phyloP scores from a whole-genome alignment of 2,329 filamentous ascomycete species.

The Ophiostoma ulmi region DNA sequence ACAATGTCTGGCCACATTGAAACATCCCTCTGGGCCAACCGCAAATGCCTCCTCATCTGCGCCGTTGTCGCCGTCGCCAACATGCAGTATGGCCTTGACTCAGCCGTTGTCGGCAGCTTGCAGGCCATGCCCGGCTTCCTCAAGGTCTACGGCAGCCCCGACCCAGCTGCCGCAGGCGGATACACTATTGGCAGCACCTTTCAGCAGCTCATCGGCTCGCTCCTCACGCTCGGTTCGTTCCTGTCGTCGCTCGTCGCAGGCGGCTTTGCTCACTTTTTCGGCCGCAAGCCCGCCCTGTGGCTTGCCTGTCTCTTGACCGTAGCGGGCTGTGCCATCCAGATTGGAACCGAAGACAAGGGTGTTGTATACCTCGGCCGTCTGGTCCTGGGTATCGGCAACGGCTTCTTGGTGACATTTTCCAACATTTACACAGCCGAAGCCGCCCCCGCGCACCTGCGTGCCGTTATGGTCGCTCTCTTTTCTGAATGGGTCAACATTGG shows the following conservation, averaged over 20 bases:
- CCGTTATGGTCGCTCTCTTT: constrained; percentile 27
- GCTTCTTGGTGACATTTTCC: constrained; percentile 43
- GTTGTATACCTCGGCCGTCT: constrained; percentile 45
- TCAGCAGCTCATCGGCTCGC: constrained; percentile 49
- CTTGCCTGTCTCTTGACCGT: constrained; percentile 43
- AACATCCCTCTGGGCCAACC: constrained; percentile 28
- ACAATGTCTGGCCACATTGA: constrained; percentile 17
- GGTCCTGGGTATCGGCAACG: constrained; percentile 41
- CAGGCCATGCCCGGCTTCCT: constrained; percentile 50
- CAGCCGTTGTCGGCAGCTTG: constrained; percentile 41
- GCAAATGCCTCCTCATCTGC: constrained; percentile 44
- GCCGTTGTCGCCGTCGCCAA: constrained; percentile 44
- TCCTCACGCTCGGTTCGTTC: constrained; percentile 48
- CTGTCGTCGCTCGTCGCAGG: constrained; percentile 46
- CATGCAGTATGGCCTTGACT: constrained; percentile 51
- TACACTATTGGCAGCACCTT: constrained; percentile 45
- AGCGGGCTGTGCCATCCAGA: constrained; percentile 42
- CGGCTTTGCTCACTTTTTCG: constrained; percentile 44
- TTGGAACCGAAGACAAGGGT: constrained; percentile 38
- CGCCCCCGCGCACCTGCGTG: constrained; percentile 39
- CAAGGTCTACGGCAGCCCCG: constrained; percentile 46
- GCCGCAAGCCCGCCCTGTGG: constrained; percentile 44
- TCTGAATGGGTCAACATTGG: constrained; percentile 29
- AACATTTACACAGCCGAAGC: constrained; percentile 47
- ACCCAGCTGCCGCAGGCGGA: constrained; percentile 35